These are phyloP conservation scores for Hanseniaspora occidentalis DNA, from an alignment of 805 yeast species.

Conservation along the genomic window DNA sequence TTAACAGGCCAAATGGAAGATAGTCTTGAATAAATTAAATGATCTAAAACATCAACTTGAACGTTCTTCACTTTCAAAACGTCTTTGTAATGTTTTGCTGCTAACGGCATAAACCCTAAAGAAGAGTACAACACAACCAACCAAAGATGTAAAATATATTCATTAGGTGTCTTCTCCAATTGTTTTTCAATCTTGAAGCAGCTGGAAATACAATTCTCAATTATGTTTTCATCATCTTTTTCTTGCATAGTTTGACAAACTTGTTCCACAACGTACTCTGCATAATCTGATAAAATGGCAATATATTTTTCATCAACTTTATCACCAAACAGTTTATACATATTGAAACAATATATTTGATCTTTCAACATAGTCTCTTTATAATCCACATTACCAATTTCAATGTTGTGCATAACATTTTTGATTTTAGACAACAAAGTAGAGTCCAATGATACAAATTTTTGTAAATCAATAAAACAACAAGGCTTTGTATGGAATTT, in stretches of 20 bases:
- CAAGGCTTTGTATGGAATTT: conserved; percentile 1
- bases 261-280: conserved; percentile 1
- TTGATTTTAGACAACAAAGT: not conserved
- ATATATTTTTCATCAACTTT: not conserved
- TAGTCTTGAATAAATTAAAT: conserved; percentile 37
- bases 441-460: conserved; percentile 1
- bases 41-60: conserved; percentile 61
- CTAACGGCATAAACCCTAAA: conserved; percentile 41
- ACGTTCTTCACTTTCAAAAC: conserved; percentile 55
- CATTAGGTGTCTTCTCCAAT: conserved; percentile 30
- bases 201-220: not conserved
- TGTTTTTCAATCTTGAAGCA: not conserved
- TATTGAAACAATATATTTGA: not conserved
- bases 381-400: not conserved
- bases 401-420: not conserved
- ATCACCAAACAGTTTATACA: conserved; percentile 1
- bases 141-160: conserved; percentile 64
- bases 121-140: conserved; percentile 47
- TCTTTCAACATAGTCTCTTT: not conserved
- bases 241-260: not conserved
- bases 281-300: not conserved
- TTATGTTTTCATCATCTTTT: not conserved
- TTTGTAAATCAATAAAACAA: conserved; percentile 3
- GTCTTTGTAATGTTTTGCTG: conserved; percentile 35
- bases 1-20: conserved; percentile 34